phyloP scores from a whole-genome alignment of 345 rosid genomes.

The Erysimum cheiranthoides region DNA sequence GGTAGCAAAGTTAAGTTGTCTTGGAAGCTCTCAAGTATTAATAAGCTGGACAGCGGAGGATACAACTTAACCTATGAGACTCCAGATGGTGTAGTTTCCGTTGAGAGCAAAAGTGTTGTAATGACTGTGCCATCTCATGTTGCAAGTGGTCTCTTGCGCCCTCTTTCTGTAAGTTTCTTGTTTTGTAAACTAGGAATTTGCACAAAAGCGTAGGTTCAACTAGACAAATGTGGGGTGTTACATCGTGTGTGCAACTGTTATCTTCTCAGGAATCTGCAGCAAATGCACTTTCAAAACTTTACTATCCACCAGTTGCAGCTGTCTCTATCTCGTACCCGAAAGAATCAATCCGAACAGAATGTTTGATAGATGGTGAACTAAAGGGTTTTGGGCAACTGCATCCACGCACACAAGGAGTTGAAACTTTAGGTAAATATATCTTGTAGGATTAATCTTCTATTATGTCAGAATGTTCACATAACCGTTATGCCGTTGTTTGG shows the following conservation, averaged over 20 bases:
- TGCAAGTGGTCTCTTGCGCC: conserved; percentile 70
- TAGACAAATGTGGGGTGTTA: not conserved
- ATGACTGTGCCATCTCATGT: conserved; percentile 88
- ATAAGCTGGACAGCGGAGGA: conserved; percentile 61
- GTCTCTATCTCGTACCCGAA: conserved; percentile 87
- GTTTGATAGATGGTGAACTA: conserved; percentile 84
- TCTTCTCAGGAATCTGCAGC: conserved; percentile 73
- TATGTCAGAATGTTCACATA: not conserved
- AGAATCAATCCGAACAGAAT: conserved; percentile 78
- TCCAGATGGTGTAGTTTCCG: conserved; percentile 77
- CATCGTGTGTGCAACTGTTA: not conserved
- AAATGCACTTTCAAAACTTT: conserved; percentile 75
- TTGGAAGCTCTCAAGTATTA: conserved; percentile 80
- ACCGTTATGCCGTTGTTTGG: not conserved
- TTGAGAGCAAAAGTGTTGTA: conserved; percentile 74
- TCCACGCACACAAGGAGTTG: conserved; percentile 98
- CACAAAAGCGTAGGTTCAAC: not conserved
- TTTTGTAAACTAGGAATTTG: conserved; percentile 11
- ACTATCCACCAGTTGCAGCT: conserved; percentile 96
- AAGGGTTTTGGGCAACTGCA: conserved; percentile 97
- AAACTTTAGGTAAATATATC: conserved; percentile 73
- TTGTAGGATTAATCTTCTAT: not conserved
- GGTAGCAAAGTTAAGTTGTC: conserved; percentile 79
- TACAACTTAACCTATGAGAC: conserved; percentile 86
- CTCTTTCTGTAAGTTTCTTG: conserved; percentile 72